phyloP scores from a whole-genome alignment of 2,329 filamentous ascomycete species.

The Neodidymelliopsis sp. region DNA sequence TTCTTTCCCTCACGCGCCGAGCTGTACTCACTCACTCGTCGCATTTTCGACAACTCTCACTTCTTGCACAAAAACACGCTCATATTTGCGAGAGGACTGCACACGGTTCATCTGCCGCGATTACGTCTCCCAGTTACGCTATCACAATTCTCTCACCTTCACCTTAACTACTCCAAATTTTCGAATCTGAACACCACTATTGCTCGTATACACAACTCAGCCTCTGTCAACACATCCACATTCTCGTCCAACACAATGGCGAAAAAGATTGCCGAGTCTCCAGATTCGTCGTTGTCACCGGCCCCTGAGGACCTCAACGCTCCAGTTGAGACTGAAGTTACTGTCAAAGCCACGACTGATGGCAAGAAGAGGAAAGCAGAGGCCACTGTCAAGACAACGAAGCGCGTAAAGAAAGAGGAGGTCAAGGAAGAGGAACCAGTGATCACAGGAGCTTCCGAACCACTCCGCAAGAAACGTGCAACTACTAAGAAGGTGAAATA shows the following conservation, averaged over 20 bases:
- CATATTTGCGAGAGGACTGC: too few relatives aligned
- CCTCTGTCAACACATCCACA: not conserved
- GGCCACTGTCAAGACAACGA: conserved; percentile 23
- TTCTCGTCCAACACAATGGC: conserved; percentile 24
- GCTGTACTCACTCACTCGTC: not conserved
- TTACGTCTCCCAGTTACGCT: too few relatives aligned
- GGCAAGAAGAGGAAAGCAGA: conserved; percentile 42
- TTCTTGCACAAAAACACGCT: too few relatives aligned
- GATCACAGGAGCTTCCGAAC: conserved; percentile 6
- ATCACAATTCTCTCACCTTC: conserved; percentile 11
- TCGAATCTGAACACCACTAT: not conserved
- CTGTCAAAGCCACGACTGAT: conserved; percentile 12
- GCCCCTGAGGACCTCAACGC: conserved; percentile 22
- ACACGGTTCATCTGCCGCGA: too few relatives aligned
- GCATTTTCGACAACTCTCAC: not conserved
- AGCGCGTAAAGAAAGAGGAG: conserved; percentile 23
- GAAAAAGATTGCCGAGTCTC: conserved; percentile 20
- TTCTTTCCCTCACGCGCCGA: conserved; percentile 3
- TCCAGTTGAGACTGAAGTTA: conserved; percentile 9
- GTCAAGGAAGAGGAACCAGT: conserved; percentile 8
- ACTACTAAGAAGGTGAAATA: conserved; percentile 28
- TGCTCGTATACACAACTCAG: conserved; percentile 2
- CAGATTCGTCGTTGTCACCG: conserved; percentile 36
- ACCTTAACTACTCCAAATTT: not conserved
- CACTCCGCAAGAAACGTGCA: conserved; percentile 23